Conservation (phyloP, 1,139 yeast genomes). For the Hansenula anomala region DNA sequence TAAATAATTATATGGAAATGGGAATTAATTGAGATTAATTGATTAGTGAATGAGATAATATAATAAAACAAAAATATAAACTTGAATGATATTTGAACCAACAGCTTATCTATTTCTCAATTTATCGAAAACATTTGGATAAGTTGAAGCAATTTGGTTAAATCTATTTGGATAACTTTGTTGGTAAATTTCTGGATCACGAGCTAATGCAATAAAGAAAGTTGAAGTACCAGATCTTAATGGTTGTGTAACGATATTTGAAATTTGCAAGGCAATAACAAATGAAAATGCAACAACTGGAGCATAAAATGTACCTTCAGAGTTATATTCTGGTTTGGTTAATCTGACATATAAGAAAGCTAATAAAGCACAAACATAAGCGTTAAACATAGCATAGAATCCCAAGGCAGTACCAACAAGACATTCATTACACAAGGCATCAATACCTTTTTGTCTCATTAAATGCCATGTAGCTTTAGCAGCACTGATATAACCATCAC, state of each 20-base stretch:
- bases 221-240: conserved; percentile 82
- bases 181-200: conserved; percentile 82
- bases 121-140: conserved; percentile 70
- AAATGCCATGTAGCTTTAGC: conserved; percentile 83
- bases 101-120: conserved; percentile 25
- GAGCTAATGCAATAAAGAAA: conserved; percentile 80
- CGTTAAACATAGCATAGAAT: conserved; percentile 67
- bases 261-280: conserved; percentile 71
- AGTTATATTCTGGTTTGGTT: conserved; percentile 70
- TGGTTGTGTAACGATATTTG: conserved; percentile 67
- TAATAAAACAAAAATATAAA: too few species aligned
- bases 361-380: conserved; percentile 62
- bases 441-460: conserved; percentile 76
- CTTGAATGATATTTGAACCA: too few species aligned
- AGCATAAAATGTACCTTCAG: conserved; percentile 63
- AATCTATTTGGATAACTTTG: conserved; percentile 73
- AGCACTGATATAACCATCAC: conserved; percentile 67
- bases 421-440: conserved; percentile 81
- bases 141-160: conserved; percentile 64
- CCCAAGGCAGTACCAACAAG: conserved; percentile 73
- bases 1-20: too few species aligned
- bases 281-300: conserved; percentile 77
- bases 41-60: too few species aligned
- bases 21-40: too few species aligned
- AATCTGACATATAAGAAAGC: conserved; percentile 67